Conservation (phyloP, 345 rosid species). For the Eucalyptus pauciflora region DNA sequence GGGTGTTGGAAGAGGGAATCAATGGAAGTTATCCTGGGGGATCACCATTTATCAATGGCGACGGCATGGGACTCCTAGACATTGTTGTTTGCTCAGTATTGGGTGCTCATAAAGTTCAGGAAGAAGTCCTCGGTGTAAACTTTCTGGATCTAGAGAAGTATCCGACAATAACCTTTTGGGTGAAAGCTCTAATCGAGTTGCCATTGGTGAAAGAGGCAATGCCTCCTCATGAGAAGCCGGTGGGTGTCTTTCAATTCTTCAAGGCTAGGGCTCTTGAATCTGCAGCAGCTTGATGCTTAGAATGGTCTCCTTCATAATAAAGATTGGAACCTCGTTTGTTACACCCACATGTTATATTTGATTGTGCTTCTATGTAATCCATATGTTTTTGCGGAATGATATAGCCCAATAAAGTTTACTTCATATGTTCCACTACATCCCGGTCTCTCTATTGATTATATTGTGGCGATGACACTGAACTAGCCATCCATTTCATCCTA, state of each 20-base stretch:
- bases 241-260: not conserved
- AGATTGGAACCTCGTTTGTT: not conserved
- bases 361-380: not conserved
- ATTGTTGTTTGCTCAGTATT: slow-evolving; percentile 11
- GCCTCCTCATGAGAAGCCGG: slow-evolving; percentile 4
- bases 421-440: not conserved
- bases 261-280: slow-evolving; percentile 1
- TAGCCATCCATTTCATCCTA: not conserved
- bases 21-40: slow-evolving; percentile 1
- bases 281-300: not conserved
- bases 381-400: not conserved
- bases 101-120: slow-evolving; percentile 1
- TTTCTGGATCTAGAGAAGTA: slow-evolving; percentile 5
- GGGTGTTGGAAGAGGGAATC: slow-evolving; percentile 24
- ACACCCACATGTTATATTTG: not conserved
- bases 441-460: not conserved
- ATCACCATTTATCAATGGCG: not conserved
- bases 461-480: not conserved
- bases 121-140: slow-evolving; percentile 6
- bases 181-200: slow-evolving; percentile 5
- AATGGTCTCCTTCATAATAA: not conserved
- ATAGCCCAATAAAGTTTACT: not conserved
- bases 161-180: slow-evolving; percentile 8
- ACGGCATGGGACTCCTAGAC: slow-evolving; percentile 17
- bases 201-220: slow-evolving; percentile 6